Base-by-base conservation (phyloP, 139 green algal genomes). In the Parachlorella kessleri region DNA sequence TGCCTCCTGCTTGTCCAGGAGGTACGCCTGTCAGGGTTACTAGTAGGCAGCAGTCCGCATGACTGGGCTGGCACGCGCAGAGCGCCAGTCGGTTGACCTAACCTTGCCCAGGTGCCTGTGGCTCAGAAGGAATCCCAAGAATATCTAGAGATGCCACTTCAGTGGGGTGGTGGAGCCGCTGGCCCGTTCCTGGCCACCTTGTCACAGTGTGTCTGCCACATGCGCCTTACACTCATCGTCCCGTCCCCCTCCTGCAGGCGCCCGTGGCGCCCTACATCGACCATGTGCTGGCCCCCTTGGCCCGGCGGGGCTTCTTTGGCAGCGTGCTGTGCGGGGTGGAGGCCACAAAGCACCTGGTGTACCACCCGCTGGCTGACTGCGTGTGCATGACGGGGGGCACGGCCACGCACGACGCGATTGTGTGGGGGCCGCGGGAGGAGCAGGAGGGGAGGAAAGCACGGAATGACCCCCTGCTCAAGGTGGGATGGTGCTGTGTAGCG, bases 391-490 rank as follows among this genome's bases (percentile, higher is more conserved):
- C 94, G 10, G 82, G 77, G 2, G 89, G 82, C 0, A 80, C 83
- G 4, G 82, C 85, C 23, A 98, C 94, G 3, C 95, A 92, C 78
- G 92, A 98, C 71, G 85, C 84, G 33, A 95, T 98, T 33, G 81
- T 95, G 48, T 97, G 92, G 87, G 66, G 80, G 39, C 40, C 76
- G 53, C 33, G 39, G 6, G 85, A 83, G 59, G 85, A 90, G 79
- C 82, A 81, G 72, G 41, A 39, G 26, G 70, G 82, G 6, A 75
- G 85, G 35, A 81, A 76, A 3, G 69, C 70, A 6, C 76, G 66
- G 37, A 77, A 86, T 32, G 85, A 90, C 79, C 85, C 85, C 0
- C 2, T 81, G 71, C 86, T 88, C 41, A 86, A 87, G 80, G 83
- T 88, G 41, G 1, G 65, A 18, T 28, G 48, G 48, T 14, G 48